Percentiles rank a stretch among this genome's conserved stretches.
phyloP scores from a whole-genome alignment of 495 filamentous ascomycete genomes.

The Pyronema domesticum region DNA sequence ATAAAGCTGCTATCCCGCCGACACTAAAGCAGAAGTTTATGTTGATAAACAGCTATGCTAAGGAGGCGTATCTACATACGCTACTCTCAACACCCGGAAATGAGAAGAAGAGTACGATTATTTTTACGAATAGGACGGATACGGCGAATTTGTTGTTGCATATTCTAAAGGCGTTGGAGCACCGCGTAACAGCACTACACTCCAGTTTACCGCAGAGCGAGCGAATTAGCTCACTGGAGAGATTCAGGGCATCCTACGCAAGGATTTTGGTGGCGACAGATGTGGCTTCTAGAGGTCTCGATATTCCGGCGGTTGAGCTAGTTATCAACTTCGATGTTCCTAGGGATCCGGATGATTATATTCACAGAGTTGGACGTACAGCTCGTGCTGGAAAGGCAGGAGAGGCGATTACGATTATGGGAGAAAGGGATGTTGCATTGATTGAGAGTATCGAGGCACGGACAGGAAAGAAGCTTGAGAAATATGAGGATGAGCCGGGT shows the following conservation, averaged over 20 bases:
- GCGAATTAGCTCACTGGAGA: slow-evolving; percentile 66
- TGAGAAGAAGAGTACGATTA: slow-evolving; percentile 53
- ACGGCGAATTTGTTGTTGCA: slow-evolving; percentile 81
- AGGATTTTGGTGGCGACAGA: slow-evolving; percentile 87
- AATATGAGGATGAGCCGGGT: slow-evolving; percentile 60
- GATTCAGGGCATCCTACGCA: slow-evolving; percentile 82
- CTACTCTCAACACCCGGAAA: slow-evolving; percentile 69
- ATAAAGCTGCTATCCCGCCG: slow-evolving; percentile 53
- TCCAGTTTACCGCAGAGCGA: slow-evolving; percentile 66
- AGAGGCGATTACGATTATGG: slow-evolving; percentile 72
- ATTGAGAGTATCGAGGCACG: slow-evolving; percentile 73
- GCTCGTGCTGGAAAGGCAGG: slow-evolving; percentile 74
- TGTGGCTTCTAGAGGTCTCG: slow-evolving; percentile 85
- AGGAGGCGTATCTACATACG: slow-evolving; percentile 84
- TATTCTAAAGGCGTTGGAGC: slow-evolving; percentile 61
- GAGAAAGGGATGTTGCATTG: slow-evolving; percentile 76
- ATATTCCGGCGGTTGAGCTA: slow-evolving; percentile 79
- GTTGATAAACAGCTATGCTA: slow-evolving; percentile 69
- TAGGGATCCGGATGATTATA: slow-evolving; percentile 88
- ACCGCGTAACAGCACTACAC: slow-evolving; percentile 82
- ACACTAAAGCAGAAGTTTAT: slow-evolving; percentile 72
- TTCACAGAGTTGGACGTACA: slow-evolving; percentile 89
- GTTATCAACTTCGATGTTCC: slow-evolving; percentile 94
- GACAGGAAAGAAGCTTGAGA: slow-evolving; percentile 61
- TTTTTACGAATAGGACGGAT: slow-evolving; percentile 85